Evolutionary conservation across 1,139 yeast species (phyloP).

Genomic region (Lodderomyces orthopsilosis): DNA sequence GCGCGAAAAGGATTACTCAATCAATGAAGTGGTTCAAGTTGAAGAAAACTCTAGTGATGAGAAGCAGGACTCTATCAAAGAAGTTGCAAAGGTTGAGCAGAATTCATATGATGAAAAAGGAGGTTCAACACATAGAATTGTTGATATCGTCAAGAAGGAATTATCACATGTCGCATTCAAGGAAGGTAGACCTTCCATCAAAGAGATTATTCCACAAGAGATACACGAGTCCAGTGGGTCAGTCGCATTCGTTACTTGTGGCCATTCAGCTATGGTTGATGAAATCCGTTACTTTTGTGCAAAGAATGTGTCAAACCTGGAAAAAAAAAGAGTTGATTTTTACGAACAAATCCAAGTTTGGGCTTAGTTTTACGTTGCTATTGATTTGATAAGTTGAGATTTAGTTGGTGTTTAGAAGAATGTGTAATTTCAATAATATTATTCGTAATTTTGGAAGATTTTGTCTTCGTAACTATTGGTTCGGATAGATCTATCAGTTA

Average conservation of each 20-base stretch:
- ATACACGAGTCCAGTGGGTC: slow-evolving; percentile 30
- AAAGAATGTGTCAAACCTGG: slow-evolving; percentile 21
- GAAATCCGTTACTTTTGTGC: slow-evolving; percentile 40
- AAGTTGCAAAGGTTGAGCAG: slow-evolving; percentile 3
- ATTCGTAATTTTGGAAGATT: no score
- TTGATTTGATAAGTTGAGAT: no score
- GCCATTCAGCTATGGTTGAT: slow-evolving; percentile 54
- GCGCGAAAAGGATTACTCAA: not conserved
- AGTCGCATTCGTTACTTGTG: slow-evolving; percentile 49
- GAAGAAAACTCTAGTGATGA: slow-evolving; percentile 4
- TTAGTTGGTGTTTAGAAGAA: no score
- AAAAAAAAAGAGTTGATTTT: slow-evolving; percentile 32
- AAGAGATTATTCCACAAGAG: slow-evolving; percentile 24
- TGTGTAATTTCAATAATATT: no score
- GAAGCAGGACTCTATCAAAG: slow-evolving; percentile 4
- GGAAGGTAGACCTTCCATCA: slow-evolving; percentile 35
- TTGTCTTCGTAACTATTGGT: no score
- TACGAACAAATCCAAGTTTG: slow-evolving; percentile 42
- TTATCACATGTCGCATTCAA: slow-evolving; percentile 29
- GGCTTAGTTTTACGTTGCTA: slow-evolving; percentile 22
- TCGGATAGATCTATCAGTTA: no score
- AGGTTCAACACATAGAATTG: slow-evolving; percentile 1
- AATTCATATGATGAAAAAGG: slow-evolving; percentile 13
- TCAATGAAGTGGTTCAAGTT: slow-evolving; percentile 1
- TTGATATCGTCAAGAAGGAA: slow-evolving; percentile 17